Evolutionary conservation across 176 grass and related monocot genomes (phyloP), one percentile per base, ranked within the genome.

Genomic region (Eragrostis curvula): DNA sequence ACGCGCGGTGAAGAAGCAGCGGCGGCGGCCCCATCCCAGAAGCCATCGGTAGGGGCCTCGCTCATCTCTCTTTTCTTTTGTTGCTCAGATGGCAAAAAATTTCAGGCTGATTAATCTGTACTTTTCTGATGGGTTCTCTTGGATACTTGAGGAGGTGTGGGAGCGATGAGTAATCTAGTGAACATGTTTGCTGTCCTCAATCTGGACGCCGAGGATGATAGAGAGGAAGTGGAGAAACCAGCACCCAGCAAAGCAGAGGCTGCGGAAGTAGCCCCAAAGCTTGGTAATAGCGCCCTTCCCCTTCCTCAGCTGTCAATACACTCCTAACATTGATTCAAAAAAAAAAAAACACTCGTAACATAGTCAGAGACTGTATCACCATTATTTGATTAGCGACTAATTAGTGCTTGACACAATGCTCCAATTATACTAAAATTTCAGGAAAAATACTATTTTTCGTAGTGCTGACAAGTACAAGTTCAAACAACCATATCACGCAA

Each of bases 141-240:
- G 47, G 51, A 51, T 32, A 48, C 7, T 36, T 36, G 25, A 45
- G 68, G 68, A 49, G 43, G 52, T 53, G 68, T 53, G 41, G 8
- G 61, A 23, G 32, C 70, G 28, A 92, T 92, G 90, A 70, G 59
- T 56, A 70, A 64, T 7, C 71, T 93, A 65, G 46, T 85, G 30
- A 92, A 92, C 61, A 29, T 86, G 61, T 86, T 92, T 60, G 73
- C 90, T 57, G 62, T 86, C 78, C 86, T 92, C 74, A 27, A 79
- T 28, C 65, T 92, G 83, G 90, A 89, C 71, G 90, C n/a, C 68
- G 90, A 83, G n/a, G 90, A 83, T 52, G 79, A 89, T 47, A 66
- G 67, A 20, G 85, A 90, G 66, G 84, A 90, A 74, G 56, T 49
- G 42, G 39, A 52, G 36, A 16, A 86, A 27, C 36, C 64, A 27